These are phyloP conservation scores for Avena sativa DNA, from an alignment of 176 grass and related monocot genomes.

Conservation along the genomic window DNA sequence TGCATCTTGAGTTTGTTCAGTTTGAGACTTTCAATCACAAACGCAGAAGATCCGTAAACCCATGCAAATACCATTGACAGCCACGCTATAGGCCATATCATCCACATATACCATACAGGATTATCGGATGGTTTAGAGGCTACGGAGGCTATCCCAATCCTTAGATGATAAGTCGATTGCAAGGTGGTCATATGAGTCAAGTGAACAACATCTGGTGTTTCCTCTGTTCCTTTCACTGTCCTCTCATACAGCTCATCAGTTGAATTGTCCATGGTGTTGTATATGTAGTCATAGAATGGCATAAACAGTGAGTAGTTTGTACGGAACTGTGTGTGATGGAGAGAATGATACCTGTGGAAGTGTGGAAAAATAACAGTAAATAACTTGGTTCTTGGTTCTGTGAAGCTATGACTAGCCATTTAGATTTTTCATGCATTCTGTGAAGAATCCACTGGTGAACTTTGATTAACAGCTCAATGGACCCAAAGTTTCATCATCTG, in stretches of 20 bases:
- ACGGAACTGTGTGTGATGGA: constrained; percentile 89
- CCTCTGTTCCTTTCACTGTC: neutral
- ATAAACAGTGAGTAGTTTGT: constrained; percentile 93
- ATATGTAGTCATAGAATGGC: constrained; percentile 93
- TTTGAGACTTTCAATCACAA: too few relatives aligned
- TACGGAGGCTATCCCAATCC: too few relatives aligned
- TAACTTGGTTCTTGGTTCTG: neutral
- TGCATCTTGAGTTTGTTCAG: too few relatives aligned
- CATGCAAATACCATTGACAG: too few relatives aligned
- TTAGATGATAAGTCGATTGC: too few relatives aligned
- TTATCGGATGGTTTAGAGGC: too few relatives aligned
- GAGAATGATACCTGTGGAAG: constrained; percentile 75
- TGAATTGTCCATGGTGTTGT: constrained; percentile 14
- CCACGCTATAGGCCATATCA: too few relatives aligned
- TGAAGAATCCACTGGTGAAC: constrained; percentile 2
- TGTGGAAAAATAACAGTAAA: neutral
- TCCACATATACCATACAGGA: too few relatives aligned
- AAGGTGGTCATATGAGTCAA: too few relatives aligned
- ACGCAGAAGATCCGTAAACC: too few relatives aligned
- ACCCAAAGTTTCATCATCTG: constrained; percentile 4
- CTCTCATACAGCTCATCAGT: constrained; percentile 61
- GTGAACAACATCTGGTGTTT: too few relatives aligned
- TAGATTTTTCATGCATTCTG: neutral
- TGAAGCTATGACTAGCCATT: constrained; percentile 13
- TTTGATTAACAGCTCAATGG: neutral